Evolutionary conservation across 2,329 filamentous ascomycete species (phyloP), one percentile per base, ranked within the genome.

Genomic region (Penicillium carneum): DNA sequence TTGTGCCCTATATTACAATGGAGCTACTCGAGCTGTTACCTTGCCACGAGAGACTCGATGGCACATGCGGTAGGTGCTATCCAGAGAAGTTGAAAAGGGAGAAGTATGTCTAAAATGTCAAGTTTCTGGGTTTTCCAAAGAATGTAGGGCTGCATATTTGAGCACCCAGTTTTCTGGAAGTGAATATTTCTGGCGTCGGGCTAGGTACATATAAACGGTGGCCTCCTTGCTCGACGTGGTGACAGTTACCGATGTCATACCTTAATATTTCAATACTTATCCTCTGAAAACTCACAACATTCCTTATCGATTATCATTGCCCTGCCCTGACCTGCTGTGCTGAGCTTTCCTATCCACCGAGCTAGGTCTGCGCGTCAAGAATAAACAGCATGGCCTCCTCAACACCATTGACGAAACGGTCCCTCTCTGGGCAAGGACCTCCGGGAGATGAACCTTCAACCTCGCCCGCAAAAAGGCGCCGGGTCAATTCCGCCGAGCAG

Each of bases 401-500:
- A 26, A 23, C 46, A 14, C 4, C 41, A 29, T 43, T 51, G 20
- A 20, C 12, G 20, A 57, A 57, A 26, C 46, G 55, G 7, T 20
- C 46, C 3, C 29, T 51, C 38, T 57, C 46, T 16, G 47, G 16
- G 9, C 29, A n/a, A 50, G 26, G 16, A 20, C 55, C 20, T 20
- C 46, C 46, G 16, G 38, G 29, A 26, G 38, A 51, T n/a, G 55
- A 57, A 18, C 46, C 7, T 4, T 9, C 26, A 34, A 57, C 26
- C 46, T 57, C 55, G 16, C 55, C 55, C 20, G 38, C 46, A 26
- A 57, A 57, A 43, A 57, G 31, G 38, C 55, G 55, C 46, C 36
- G 55, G 18, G 47, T 57, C 16, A 36, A n/a, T 23, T 14, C 16
- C 26, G 18, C 29, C 20, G 38, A 51, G 8, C 31, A 20, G 7